These are phyloP conservation scores for Schwanniomyces occidentalis DNA, from an alignment of 805 yeast genomes.

Conservation along the genomic window DNA sequence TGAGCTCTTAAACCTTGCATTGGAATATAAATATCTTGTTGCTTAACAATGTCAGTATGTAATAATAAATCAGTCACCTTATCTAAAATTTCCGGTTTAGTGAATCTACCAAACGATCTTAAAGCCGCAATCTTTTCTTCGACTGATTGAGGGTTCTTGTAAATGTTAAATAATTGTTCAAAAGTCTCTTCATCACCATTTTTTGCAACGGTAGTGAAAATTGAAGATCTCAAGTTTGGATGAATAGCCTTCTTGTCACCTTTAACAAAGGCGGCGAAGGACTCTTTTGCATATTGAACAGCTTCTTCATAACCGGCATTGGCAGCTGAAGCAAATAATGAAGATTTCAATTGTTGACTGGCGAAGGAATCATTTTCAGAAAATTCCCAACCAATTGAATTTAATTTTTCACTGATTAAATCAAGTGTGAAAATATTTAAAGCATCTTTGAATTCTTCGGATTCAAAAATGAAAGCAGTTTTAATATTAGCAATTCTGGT, in stretches of 20 bases:
- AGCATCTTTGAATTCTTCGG: constrained; percentile 44
- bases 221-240: constrained; percentile 68
- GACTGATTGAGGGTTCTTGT: constrained; percentile 57
- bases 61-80: constrained; percentile 58
- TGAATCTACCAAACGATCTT: constrained; percentile 65
- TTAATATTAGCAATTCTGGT: constrained; percentile 49
- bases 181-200: constrained; percentile 62
- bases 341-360: constrained; percentile 65
- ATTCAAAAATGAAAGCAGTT: constrained; percentile 57
- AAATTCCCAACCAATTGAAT: constrained; percentile 66
- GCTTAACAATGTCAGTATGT: constrained; percentile 55
- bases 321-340: constrained; percentile 62
- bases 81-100: constrained; percentile 49
- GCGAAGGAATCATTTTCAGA: constrained; percentile 54
- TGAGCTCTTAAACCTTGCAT: constrained; percentile 69
- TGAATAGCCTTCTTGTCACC: constrained; percentile 72
- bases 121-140: constrained; percentile 74
- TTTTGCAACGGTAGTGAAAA: constrained; percentile 67
- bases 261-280: constrained; percentile 53
- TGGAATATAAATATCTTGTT: constrained; percentile 77
- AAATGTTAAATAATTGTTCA: constrained; percentile 60
- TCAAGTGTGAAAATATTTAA: constrained; percentile 54
- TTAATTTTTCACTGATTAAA: constrained; percentile 55
- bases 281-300: constrained; percentile 44
- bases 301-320: constrained; percentile 49